Conservation (phyloP, 2,329 filamentous ascomycete genomes). For the Trichoderma polysporum region DNA sequence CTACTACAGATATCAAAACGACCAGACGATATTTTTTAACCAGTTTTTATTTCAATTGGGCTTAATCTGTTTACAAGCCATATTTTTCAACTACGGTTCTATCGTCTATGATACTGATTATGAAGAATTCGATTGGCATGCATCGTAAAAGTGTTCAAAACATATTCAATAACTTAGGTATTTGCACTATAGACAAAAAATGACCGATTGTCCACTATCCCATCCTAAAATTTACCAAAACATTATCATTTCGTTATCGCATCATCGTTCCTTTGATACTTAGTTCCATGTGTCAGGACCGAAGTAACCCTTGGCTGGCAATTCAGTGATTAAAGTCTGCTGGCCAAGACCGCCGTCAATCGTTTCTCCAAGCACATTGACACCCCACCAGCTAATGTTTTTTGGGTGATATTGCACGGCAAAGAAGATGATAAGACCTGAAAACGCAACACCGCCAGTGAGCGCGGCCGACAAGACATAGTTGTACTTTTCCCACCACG, state of each 20-base stretch:
- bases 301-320: constrained; percentile 21
- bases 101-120: no score
- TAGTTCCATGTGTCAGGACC: constrained; percentile 21
- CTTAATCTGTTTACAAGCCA: no score
- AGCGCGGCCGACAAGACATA: constrained; percentile 44
- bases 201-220: neutral
- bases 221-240: neutral
- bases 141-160: no score
- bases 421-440: constrained; percentile 44
- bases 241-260: neutral
- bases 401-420: constrained; percentile 41
- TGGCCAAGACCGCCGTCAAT: constrained; percentile 24
- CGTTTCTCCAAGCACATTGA: constrained; percentile 24
- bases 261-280: neutral
- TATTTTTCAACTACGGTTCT: no score
- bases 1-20: no score
- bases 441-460: constrained; percentile 42
- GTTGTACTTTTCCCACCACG: constrained; percentile 38
- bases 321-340: neutral
- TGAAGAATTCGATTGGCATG: no score
- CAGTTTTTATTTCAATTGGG: no score
- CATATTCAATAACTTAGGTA: no score
- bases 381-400: constrained; percentile 45
- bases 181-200: neutral
- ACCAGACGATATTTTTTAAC: no score